phyloP scores from a whole-genome alignment of 371 early-diverging fungal species.

The Mucor plumbeus region DNA sequence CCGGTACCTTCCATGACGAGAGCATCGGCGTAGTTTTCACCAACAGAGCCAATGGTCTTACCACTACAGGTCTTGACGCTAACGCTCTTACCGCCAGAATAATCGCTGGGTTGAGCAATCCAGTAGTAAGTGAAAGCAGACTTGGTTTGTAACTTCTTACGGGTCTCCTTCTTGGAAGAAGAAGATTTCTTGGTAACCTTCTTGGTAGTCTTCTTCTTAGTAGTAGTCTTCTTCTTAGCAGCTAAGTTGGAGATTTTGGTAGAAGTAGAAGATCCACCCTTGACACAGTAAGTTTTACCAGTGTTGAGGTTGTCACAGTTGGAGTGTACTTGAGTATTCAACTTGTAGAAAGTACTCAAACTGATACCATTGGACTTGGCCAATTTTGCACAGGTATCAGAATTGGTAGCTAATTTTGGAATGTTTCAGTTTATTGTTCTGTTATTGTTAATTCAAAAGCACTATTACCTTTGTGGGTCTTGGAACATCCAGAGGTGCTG shows the following conservation, averaged over 20 bases:
- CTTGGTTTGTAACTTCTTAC: conserved; percentile 43
- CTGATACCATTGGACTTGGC: conserved; percentile 40
- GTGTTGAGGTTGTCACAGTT: conserved; percentile 39
- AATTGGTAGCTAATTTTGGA: conserved; percentile 26
- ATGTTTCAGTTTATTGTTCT: not conserved
- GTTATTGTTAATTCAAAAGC: not conserved
- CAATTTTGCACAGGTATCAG: conserved; percentile 44
- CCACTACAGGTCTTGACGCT: conserved; percentile 50
- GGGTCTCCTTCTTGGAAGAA: conserved; percentile 16
- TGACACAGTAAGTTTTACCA: conserved; percentile 48
- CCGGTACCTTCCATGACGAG: conserved; percentile 61
- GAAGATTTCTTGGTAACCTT: not conserved
- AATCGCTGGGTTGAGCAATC: conserved; percentile 50
- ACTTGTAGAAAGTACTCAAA: conserved; percentile 34
- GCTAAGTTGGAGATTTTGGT: conserved; percentile 12
- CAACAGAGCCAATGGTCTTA: conserved; percentile 45
- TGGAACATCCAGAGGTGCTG: conserved; percentile 9
- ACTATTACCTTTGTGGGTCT: conserved; percentile 18
- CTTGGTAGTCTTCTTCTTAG: conserved; percentile 16
- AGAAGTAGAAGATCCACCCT: conserved; percentile 1
- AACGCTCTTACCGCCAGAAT: conserved; percentile 38
- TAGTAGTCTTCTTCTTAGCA: conserved; percentile 24
- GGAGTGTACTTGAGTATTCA: conserved; percentile 44
- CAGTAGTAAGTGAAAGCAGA: conserved; percentile 59
- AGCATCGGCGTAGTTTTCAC: conserved; percentile 51